Evolutionary conservation across 208 protist species (phyloP), one percentile per base, ranked within the genome.

Genomic region (Naegleria lovaniensis): DNA sequence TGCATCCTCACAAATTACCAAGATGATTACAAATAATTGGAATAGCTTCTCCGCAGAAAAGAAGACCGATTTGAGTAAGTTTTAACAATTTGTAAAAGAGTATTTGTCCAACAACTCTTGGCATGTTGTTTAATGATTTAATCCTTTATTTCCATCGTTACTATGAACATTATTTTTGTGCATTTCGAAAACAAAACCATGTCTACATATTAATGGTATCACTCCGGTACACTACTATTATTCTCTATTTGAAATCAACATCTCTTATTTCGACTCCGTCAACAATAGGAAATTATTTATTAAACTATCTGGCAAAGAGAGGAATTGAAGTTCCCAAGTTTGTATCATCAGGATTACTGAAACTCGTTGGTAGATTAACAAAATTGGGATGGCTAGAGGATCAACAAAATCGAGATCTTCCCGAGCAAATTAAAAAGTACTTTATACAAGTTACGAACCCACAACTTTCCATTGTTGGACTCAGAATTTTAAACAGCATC

Each of bases 361-460:
- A 79, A 36, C 36, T 93, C 0, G 19, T 93, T 11, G 88, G 91
- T 67, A 43, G 92, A 48, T 38, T 93, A 16, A 93, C 91, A 40
- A 92, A 92, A 51, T 51, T 93, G 9, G 92, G 92, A 19, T 93
- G 92, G 92, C 40, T 93, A 19, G 92, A 92, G 59, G 59, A 93
- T n/a, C 48, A 91, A n/a, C 7, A 36, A 7, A 90, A 52, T 88
- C 0, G 52, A 29, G 91, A 91, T n/a, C 91, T 92, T 29, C 91
- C 91, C 33, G 58, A 84, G 22, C 13, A 91, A 91, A 88, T 92
- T 38, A 86, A 92, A 75, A 92, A 92, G 19, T 91, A 92, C 48
- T 92, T 92, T 75, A 51, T 92, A 38, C 90, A 59, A 67, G 33
- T 15, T 39, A 7, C 19, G 7, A 83, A 84, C 19, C 22, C 83